phyloP scores from a whole-genome alignment of 2,329 filamentous ascomycete genomes.

The Phialophora verrucosa region DNA sequence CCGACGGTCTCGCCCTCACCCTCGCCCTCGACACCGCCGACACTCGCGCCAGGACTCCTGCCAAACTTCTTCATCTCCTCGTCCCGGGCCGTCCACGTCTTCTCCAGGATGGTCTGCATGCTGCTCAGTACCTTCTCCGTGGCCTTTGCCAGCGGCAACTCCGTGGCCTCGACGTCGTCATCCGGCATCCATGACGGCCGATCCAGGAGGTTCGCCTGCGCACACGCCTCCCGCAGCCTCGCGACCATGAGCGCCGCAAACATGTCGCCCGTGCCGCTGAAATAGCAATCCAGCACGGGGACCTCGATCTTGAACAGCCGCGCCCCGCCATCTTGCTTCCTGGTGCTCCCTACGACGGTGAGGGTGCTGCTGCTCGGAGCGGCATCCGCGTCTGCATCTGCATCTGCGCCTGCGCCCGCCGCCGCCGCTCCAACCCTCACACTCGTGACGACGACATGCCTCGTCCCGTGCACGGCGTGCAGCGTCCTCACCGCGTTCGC shows the following conservation, averaged over 20 bases:
- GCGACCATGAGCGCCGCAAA: slow-evolving; percentile 91
- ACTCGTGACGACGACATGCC: slow-evolving; percentile 92
- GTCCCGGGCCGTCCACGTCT: slow-evolving; percentile 70
- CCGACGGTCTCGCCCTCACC: slow-evolving; percentile 31
- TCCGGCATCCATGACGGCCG: slow-evolving; percentile 74
- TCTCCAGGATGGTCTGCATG: slow-evolving; percentile 83
- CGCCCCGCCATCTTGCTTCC: slow-evolving; percentile 57
- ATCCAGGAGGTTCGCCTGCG: slow-evolving; percentile 55
- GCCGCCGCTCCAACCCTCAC: slow-evolving; percentile 51
- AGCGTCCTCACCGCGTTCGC: slow-evolving; percentile 36
- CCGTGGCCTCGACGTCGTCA: slow-evolving; percentile 70
- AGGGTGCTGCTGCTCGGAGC: slow-evolving; percentile 1
- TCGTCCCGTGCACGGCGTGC: slow-evolving; percentile 75
- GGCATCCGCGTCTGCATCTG: slow-evolving; percentile 1
- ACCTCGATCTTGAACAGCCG: slow-evolving; percentile 90
- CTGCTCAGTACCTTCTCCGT: slow-evolving; percentile 86
- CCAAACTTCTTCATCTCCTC: slow-evolving; percentile 60
- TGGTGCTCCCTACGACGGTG: slow-evolving; percentile 37
- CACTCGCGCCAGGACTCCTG: slow-evolving; percentile 27
- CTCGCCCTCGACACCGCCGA: slow-evolving; percentile 37
- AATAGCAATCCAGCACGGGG: slow-evolving; percentile 88
- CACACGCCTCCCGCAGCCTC: slow-evolving; percentile 78
- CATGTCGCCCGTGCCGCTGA: slow-evolving; percentile 97
- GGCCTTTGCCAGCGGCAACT: slow-evolving; percentile 82
- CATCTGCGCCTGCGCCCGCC: not conserved